Base-by-base conservation (phyloP, 75 land plant species). In the Cunninghamia lanceolata region DNA sequence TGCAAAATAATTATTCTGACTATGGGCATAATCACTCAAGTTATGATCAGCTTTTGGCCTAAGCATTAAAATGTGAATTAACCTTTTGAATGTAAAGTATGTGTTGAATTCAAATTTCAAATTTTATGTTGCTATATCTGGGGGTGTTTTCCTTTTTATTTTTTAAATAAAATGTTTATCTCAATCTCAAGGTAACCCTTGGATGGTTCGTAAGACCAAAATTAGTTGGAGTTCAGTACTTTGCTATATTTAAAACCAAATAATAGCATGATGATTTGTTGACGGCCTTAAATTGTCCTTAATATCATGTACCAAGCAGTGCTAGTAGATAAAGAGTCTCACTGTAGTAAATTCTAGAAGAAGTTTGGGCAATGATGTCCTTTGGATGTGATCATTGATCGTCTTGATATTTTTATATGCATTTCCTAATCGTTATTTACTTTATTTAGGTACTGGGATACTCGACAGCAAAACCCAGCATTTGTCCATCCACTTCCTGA, bases 401-500 rank as follows among this genome's bases (percentile, higher is more conserved):
- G 6, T 59, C 25, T 59, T 59, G 66, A 59, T 0, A 59, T 59
- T 59, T 73, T 56, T 38, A 25, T 50, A 39, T 75, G 71, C 50
- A 63, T 71, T 82, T 63, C 70, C 14, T 77, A 59, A 63, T 87
- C 63, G 5, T 75, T 82, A 3, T 25, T 45, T 50, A 13, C 46
- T 88, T 34, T 87, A 11, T 88, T 59, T 84, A 96, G 99, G 86
- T 97, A 96, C 85, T 97, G 99, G 99, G 99, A 97, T 86, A 85
- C 90, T 34, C 90, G 98, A 47, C 98, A 96, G 87, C 84, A 90
- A 80, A 95, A 89, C 87, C 98, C 99, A 39, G 95, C 91, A 21
- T 96, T 94, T 86, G 92, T 94, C 17, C 99, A 96, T 76, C 93
- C 87, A 68, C 95, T 96, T 28, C 98, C 98, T 42, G 99, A 97